Evolutionary conservation across 2,329 filamentous ascomycete genomes (phyloP).

Genomic region (Corniculantispora saksenae): DNA sequence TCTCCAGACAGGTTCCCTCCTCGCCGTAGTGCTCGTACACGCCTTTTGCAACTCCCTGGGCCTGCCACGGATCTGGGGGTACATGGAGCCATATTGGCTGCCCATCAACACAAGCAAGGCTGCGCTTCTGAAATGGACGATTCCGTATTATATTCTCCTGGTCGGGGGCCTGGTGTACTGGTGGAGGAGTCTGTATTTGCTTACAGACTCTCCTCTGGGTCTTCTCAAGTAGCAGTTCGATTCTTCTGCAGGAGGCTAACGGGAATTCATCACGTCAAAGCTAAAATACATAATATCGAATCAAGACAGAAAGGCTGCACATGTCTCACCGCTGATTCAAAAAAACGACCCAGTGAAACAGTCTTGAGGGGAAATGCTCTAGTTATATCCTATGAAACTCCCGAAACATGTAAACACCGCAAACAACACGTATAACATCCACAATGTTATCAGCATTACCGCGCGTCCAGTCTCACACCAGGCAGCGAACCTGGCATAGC

Average conservation of each 20-base stretch:
- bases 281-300: background rate
- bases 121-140: slow-evolving; percentile 59
- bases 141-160: slow-evolving; percentile 77
- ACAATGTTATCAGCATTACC: slow-evolving; percentile 5
- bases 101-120: slow-evolving; percentile 26
- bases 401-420: background rate
- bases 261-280: background rate
- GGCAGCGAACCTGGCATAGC: slow-evolving; percentile 51
- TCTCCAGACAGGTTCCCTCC: slow-evolving; percentile 78
- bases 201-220: slow-evolving; percentile 58
- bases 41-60: slow-evolving; percentile 93
- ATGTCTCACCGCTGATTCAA: background rate
- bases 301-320: background rate
- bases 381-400: background rate
- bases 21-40: slow-evolving; percentile 75
- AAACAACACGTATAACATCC: background rate
- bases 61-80: slow-evolving; percentile 81
- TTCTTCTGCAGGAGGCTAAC: no score
- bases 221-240: slow-evolving; percentile 24
- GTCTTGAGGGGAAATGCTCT: background rate
- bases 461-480: slow-evolving; percentile 35
- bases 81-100: slow-evolving; percentile 59
- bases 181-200: slow-evolving; percentile 66
- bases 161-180: slow-evolving; percentile 71
- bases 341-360: background rate